phyloP scores from a whole-genome alignment of 768 basidiomycete species.

The Boletus sp. region DNA sequence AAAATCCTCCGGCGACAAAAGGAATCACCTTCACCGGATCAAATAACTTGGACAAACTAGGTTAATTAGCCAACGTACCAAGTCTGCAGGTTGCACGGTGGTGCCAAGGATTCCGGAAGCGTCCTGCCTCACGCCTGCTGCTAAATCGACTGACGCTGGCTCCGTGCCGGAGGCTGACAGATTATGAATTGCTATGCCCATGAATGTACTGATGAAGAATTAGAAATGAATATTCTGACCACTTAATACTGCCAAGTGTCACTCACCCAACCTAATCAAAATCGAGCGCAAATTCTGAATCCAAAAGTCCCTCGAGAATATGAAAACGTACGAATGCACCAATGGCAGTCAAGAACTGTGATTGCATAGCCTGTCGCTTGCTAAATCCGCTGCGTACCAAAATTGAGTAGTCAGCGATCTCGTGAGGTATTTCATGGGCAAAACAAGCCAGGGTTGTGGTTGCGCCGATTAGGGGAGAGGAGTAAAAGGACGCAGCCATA shows the following conservation, averaged over 20 bases:
- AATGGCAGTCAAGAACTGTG: slow-evolving; percentile 87
- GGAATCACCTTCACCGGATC: slow-evolving; percentile 66
- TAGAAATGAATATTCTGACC: slow-evolving; percentile 4
- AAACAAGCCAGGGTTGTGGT: slow-evolving; percentile 95
- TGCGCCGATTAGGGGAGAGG: slow-evolving; percentile 89
- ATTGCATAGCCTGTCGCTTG: slow-evolving; percentile 90
- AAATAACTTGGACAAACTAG: slow-evolving; percentile 13
- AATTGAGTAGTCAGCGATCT: slow-evolving; percentile 98
- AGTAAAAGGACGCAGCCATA: slow-evolving; percentile 96
- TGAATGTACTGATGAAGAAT: slow-evolving; percentile 61
- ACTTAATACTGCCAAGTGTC: neutral
- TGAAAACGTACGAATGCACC: slow-evolving; percentile 74
- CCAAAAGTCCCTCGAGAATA: slow-evolving; percentile 1
- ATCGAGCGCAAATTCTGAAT: slow-evolving; percentile 21
- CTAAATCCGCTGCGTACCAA: slow-evolving; percentile 87
- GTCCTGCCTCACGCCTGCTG: slow-evolving; percentile 72
- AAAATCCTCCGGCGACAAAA: slow-evolving; percentile 87
- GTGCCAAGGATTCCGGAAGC: slow-evolving; percentile 83
- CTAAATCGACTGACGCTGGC: slow-evolving; percentile 54
- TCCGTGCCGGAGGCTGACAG: slow-evolving; percentile 53
- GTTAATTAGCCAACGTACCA: slow-evolving; percentile 51
- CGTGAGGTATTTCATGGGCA: slow-evolving; percentile 93
- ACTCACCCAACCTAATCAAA: slow-evolving; percentile 37
- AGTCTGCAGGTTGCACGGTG: slow-evolving; percentile 71
- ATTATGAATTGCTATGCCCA: slow-evolving; percentile 83